Percentiles rank a stretch among this genome's conserved stretches.
Evolutionary conservation across 208 protist species (phyloP).

Genomic region (Giardia muris): DNA sequence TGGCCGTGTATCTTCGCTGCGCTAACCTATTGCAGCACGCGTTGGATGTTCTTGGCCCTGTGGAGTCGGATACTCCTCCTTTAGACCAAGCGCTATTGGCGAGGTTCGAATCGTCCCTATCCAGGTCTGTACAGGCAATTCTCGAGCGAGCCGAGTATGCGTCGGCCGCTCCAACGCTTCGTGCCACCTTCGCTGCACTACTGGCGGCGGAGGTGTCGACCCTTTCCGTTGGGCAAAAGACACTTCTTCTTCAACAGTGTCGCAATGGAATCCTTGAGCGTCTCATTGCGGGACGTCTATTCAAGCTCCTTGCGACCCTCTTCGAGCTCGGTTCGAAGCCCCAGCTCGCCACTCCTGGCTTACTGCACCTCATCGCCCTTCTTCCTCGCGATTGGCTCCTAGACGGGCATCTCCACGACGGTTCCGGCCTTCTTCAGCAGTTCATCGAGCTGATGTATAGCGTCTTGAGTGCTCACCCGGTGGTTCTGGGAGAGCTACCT

Average conservation of each 20-base stretch:
- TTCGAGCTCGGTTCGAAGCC: background rate
- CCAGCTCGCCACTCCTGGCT: background rate
- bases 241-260: background rate
- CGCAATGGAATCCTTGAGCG: background rate
- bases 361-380: background rate
- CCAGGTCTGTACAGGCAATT: background rate
- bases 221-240: background rate
- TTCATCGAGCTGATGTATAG: background rate
- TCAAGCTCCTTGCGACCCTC: background rate
- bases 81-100: too few species aligned
- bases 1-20: background rate
- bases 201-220: background rate
- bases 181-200: background rate
- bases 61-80: too few species aligned
- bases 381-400: background rate
- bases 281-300: background rate
- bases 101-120: background rate
- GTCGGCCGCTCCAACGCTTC: background rate
- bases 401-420: background rate
- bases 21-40: too few species aligned
- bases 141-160: background rate
- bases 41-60: too few species aligned
- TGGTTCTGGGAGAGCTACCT: background rate
- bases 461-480: background rate
- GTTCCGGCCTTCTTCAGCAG: background rate